Conservation (phyloP, 2,329 filamentous ascomycete genomes). For the Neofusicoccum kwambonambiense region DNA sequence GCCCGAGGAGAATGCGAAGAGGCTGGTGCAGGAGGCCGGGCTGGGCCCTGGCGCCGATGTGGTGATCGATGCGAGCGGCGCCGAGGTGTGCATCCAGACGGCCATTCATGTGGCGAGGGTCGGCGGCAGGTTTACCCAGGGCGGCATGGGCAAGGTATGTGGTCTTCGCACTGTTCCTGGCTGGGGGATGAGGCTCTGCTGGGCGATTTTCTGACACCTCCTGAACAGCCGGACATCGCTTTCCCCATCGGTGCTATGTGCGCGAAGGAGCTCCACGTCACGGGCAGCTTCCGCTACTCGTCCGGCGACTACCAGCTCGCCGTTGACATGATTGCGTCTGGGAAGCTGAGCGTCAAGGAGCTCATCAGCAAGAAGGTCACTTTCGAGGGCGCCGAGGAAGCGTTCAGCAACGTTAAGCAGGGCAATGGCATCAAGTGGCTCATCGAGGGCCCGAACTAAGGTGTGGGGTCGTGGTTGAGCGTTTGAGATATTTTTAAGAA, state of each 20-base stretch:
- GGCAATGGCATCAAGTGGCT: slow-evolving; percentile 74
- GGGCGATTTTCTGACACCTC: too few relatives aligned
- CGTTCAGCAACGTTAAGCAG: slow-evolving; percentile 81
- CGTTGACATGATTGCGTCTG: slow-evolving; percentile 70
- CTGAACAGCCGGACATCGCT: slow-evolving; percentile 63
- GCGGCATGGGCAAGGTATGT: slow-evolving; percentile 72
- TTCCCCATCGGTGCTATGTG: slow-evolving; percentile 93
- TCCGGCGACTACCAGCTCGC: slow-evolving; percentile 84
- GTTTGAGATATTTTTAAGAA: not conserved
- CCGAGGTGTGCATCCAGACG: slow-evolving; percentile 50
- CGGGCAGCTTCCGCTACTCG: slow-evolving; percentile 87
- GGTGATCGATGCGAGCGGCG: slow-evolving; percentile 49
- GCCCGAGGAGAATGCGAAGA: slow-evolving; percentile 70
- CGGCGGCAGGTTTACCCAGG: slow-evolving; percentile 50
- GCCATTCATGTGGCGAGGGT: slow-evolving; percentile 49
- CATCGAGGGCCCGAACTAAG: slow-evolving; percentile 40
- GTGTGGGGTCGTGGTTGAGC: not conserved
- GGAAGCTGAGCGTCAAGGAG: slow-evolving; percentile 72
- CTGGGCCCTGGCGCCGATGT: slow-evolving; percentile 55
- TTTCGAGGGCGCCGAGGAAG: slow-evolving; percentile 80
- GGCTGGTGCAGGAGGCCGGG: slow-evolving; percentile 62
- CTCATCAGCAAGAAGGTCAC: slow-evolving; percentile 75
- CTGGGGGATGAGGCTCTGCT: not conserved
- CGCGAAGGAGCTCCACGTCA: slow-evolving; percentile 82
- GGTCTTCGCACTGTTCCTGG: too few relatives aligned